A percentile compares a stretch with the other conserved stretches of the same genome.
Evolutionary conservation across 1,139 yeast genomes (phyloP).

Genomic region (Saccharomyces pastorianus): DNA sequence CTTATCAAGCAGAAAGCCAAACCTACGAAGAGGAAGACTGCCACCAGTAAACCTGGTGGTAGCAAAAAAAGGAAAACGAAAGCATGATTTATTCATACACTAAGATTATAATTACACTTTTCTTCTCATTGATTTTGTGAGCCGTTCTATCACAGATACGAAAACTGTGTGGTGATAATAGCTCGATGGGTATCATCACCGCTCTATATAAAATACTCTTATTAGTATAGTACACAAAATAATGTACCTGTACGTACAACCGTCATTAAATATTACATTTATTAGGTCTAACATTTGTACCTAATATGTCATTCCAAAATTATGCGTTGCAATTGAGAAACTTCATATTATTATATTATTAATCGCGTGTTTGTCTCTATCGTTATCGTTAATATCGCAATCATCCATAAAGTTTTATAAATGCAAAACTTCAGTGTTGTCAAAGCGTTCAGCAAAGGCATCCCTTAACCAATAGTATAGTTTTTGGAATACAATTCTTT

Average conservation of each 20-base stretch:
- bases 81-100: slow-evolving; percentile 4
- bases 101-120: background rate
- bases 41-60: slow-evolving; percentile 16
- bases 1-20: slow-evolving; percentile 43
- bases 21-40: slow-evolving; percentile 27
- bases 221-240: background rate
- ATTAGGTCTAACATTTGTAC: background rate
- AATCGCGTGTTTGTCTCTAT: background rate
- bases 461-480: slow-evolving; percentile 60
- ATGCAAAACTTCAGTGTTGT: background rate
- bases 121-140: background rate
- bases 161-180: background rate
- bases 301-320: background rate
- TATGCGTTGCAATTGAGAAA: background rate
- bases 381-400: background rate
- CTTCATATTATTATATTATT: background rate
- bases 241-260: background rate
- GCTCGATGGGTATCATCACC: background rate
- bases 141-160: background rate
- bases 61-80: slow-evolving; percentile 23
- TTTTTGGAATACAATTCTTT: slow-evolving; percentile 65
- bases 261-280: background rate
- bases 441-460: slow-evolving; percentile 49
- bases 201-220: background rate
- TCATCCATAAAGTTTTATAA: background rate